Conservation (phyloP, 306 rosid species). For the Ceratonia siliqua region DNA sequence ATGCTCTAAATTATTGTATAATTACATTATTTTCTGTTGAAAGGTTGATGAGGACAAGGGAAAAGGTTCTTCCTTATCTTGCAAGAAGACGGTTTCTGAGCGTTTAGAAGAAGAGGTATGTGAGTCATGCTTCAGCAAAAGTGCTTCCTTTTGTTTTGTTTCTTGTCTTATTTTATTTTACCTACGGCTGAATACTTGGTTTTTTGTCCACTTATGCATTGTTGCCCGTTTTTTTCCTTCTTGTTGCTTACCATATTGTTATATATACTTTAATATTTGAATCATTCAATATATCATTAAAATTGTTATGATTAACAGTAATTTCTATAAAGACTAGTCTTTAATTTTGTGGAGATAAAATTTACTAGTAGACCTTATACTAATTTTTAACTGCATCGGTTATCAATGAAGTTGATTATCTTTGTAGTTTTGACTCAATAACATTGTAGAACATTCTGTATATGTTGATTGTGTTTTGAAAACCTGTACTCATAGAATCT, state of each 20-base stretch:
- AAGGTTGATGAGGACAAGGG: slow-evolving; percentile 88
- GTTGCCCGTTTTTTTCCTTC: not conserved
- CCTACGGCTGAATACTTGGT: not conserved
- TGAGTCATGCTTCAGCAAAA: not conserved
- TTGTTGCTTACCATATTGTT: not conserved
- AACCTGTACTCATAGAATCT: slow-evolving; percentile 5
- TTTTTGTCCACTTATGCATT: slow-evolving; percentile 21
- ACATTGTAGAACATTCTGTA: slow-evolving; percentile 17
- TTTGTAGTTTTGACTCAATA: slow-evolving; percentile 11
- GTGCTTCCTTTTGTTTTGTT: not conserved
- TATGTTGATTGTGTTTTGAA: slow-evolving; percentile 14
- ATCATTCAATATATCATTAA: not conserved
- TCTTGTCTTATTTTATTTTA: slow-evolving; percentile 5
- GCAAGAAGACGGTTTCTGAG: slow-evolving; percentile 68
- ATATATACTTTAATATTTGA: slow-evolving; percentile 1
- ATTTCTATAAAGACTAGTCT: not conserved
- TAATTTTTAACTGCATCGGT: not conserved
- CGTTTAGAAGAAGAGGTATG: slow-evolving; percentile 88
- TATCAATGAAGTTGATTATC: slow-evolving; percentile 1
- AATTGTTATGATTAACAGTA: slow-evolving; percentile 8
- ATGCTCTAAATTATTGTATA: slow-evolving; percentile 17
- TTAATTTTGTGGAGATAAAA: slow-evolving; percentile 7
- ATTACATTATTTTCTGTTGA: slow-evolving; percentile 30
- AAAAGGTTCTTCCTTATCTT: slow-evolving; percentile 60
- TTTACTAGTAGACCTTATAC: not conserved